Evolutionary conservation across 2,329 filamentous ascomycete species (phyloP).

Genomic region (Emmonsia crescens): DNA sequence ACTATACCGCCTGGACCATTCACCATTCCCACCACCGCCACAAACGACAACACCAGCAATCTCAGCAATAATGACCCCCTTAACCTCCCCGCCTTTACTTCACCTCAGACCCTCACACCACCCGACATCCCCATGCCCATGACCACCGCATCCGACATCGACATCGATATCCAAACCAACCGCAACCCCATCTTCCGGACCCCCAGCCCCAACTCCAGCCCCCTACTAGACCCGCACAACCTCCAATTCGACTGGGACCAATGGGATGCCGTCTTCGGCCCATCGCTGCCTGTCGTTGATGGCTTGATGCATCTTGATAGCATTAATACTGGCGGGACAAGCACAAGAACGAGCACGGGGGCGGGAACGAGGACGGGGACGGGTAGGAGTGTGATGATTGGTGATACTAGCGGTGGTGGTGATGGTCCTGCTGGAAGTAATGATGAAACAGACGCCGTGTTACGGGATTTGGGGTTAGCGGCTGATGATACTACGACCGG

Average conservation of each 20-base stretch:
- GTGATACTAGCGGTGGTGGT: not conserved
- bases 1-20: not conserved
- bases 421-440: not conserved
- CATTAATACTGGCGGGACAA: not conserved
- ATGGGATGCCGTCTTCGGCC: conserved; percentile 40
- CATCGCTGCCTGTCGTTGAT: conserved; percentile 34
- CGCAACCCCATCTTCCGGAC: conserved; percentile 4
- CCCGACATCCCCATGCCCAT: not conserved
- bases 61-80: not conserved
- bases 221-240: conserved; percentile 29
- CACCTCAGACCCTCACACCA: conserved; percentile 12
- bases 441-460: not conserved
- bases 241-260: conserved; percentile 40
- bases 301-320: conserved; percentile 34
- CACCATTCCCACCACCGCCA: not conserved
- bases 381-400: not conserved
- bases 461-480: not conserved
- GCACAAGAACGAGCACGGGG: not conserved
- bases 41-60: not conserved
- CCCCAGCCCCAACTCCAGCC: conserved; percentile 17
- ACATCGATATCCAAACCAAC: conserved; percentile 5
- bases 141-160: not conserved
- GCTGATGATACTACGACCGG: not conserved
- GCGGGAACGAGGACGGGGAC: not conserved
- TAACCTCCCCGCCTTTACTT: not conserved